Base-by-base conservation (phyloP, 345 rosid genomes). In the Aurinia saxatilis region DNA sequence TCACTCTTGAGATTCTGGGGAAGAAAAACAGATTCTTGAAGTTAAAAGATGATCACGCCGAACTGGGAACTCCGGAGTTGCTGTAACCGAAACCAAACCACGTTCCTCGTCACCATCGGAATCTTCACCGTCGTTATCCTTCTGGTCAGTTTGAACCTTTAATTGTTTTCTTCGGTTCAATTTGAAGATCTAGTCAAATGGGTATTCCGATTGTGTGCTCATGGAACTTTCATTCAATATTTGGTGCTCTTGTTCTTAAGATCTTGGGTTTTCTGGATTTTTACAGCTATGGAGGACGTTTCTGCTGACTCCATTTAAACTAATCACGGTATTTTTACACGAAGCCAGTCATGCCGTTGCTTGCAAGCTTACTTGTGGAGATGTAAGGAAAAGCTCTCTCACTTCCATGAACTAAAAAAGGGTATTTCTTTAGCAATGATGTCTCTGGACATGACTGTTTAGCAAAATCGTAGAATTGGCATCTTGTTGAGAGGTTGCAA, bases 331-430 rank as follows among this genome's bases (percentile, higher is more conserved):
- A 25, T 93, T 90, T 74, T 63, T 93, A 49, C 99, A 90, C 38
- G 99, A 93, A 79, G 97, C 88, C 10, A 93, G 99, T 75, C 99
- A 93, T 78, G 99, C 99, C 3, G 76, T 87, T 62, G 99, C 97
- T 60, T 90, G 99, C 76, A 93, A 74, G 77, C 97, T 93, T 75
- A 93, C 99, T 0, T 93, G 99, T 74, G 99, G 99, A 48, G 74
- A 82, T 69, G 99, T 92, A 82, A 89, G 89, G 54, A 66, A 33
- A 27, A 27, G 50, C 69, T 73, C 41, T 55, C 54, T 70, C 10
- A 53, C 47, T 57, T 57, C 41, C 5, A 25, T 59, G 33, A 57
- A 58, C 17, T 66, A 1, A 3, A 14, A 23, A 64, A 33, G 40
- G 36, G 27, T 53, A 53, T 37, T 21, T 50, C n/a, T n/a, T n/a